phyloP scores from a whole-genome alignment of 306 rosid genomes.

The Glycine latifolia region DNA sequence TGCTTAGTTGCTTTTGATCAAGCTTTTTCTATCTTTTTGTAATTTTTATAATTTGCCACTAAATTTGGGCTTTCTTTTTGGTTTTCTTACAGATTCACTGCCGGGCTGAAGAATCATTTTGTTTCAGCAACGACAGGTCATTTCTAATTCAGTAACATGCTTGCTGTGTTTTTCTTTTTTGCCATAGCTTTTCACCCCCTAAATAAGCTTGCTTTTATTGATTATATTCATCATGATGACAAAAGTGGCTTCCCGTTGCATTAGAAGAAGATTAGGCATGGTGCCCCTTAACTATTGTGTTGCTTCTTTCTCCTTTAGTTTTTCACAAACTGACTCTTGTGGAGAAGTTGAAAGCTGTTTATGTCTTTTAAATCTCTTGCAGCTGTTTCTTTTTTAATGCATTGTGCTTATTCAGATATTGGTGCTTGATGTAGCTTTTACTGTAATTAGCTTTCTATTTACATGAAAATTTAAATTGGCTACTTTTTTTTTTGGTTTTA shows the following conservation, averaged over 20 bases:
- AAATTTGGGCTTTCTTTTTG: conserved; percentile 28
- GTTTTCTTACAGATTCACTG: conserved; percentile 69
- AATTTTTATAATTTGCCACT: conserved; percentile 28
- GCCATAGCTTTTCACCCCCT: background rate
- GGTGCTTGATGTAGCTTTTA: conserved; percentile 30
- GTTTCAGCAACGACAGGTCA: conserved; percentile 96
- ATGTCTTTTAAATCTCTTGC: too few relatives aligned
- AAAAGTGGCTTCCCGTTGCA: too few relatives aligned
- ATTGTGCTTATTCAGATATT: conserved; percentile 19
- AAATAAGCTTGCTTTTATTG: background rate
- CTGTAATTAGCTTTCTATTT: background rate
- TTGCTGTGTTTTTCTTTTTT: background rate
- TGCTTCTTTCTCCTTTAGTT: too few relatives aligned
- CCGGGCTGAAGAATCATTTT: conserved; percentile 75
- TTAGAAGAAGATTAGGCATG: too few relatives aligned
- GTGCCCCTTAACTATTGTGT: too few relatives aligned
- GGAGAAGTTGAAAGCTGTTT: too few relatives aligned
- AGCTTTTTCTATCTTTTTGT: background rate
- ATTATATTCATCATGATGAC: background rate
- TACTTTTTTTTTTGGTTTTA: background rate
- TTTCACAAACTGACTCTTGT: too few relatives aligned
- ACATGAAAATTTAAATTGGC: background rate
- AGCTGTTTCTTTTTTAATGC: conserved; percentile 43
- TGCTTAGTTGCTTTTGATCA: conserved; percentile 12
- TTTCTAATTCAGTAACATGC: conserved; percentile 40